Evolutionary conservation across 2,329 filamentous ascomycete species (phyloP), one percentile per base, ranked within the genome.

Genomic region (Parascedosporium putredinis): DNA sequence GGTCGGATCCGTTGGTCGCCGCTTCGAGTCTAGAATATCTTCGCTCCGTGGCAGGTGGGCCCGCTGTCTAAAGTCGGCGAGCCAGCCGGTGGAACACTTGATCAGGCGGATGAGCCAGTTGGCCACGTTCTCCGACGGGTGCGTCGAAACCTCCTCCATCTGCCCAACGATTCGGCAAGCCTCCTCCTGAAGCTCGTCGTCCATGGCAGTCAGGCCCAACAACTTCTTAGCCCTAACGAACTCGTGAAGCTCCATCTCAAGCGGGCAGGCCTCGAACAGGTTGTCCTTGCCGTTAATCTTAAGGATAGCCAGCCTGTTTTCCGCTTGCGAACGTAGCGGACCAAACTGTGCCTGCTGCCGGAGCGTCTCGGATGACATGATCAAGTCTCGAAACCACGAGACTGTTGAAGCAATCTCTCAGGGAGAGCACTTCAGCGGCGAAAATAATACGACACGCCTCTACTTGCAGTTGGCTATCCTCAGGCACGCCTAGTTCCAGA

Each of bases 401-500:
- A 62, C 60, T 22, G 67, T 64, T 3, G 64, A 64, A 1, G 62
- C 64, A 36, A 65, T 64, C 1, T 62, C 63, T 20, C 14, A 65
- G 60, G 3, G 69, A 73, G 40, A 69, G 58, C 46, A 70, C 62
- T 55, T 81, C 77, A 18, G 74, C 68, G 5, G 72, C 76, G 53
- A 74, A 76, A 54, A 82, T 69, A 53, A 82, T 73, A 51, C 73
- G 70, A 45, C 75, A 78, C n/a, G 76, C 77, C 60, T 81, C 76
- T n/a, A 71, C 59, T 52, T 75, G 72, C 49, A 82, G 61, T 46
- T 79, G 73, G 10, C 70, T 67, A 51, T 82, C 78, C 72, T 2
- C 61, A 38, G 20, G 55, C 57, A 31, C 67, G 67, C 14, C 64
- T 31, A 69, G 63, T 18, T 75, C 67, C 14, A 60, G 62, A 46